Percentiles rank a stretch among this genome's conserved stretches.
Conservation (phyloP, 2,329 filamentous ascomycete species). For the Paracamarosporium sp. region DNA sequence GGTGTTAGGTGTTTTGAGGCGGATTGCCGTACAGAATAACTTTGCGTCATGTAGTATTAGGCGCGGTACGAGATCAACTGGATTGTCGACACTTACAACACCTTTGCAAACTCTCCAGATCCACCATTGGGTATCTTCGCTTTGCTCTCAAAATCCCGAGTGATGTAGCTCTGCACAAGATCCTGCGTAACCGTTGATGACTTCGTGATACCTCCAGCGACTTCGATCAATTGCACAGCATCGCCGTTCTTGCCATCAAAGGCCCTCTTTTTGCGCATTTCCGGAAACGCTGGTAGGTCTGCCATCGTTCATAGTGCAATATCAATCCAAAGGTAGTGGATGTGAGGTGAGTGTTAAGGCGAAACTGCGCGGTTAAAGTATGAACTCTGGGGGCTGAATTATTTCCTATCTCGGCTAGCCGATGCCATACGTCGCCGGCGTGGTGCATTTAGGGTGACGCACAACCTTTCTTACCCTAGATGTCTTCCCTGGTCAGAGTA, state of each 20-base stretch:
- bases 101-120: neutral
- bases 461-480: too few relatives aligned
- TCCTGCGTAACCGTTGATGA: neutral
- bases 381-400: too few relatives aligned
- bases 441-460: too few relatives aligned
- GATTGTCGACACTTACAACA: neutral
- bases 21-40: neutral
- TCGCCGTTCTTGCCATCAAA: neutral
- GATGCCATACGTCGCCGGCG: too few relatives aligned
- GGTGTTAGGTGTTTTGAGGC: constrained; percentile 5
- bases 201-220: neutral
- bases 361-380: too few relatives aligned
- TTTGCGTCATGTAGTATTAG: neutral
- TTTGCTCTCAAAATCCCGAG: neutral
- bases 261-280: neutral
- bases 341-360: too few relatives aligned
- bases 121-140: neutral
- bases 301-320: too few relatives aligned
- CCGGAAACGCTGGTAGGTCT: neutral
- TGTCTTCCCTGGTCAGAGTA: too few relatives aligned
- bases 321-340: too few relatives aligned
- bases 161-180: neutral
- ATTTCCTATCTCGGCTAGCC: too few relatives aligned
- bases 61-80: too few relatives aligned
- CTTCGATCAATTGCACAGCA: neutral